Base-by-base conservation (phyloP, 768 basidiomycete genomes). In the Podaxis rugospora region DNA sequence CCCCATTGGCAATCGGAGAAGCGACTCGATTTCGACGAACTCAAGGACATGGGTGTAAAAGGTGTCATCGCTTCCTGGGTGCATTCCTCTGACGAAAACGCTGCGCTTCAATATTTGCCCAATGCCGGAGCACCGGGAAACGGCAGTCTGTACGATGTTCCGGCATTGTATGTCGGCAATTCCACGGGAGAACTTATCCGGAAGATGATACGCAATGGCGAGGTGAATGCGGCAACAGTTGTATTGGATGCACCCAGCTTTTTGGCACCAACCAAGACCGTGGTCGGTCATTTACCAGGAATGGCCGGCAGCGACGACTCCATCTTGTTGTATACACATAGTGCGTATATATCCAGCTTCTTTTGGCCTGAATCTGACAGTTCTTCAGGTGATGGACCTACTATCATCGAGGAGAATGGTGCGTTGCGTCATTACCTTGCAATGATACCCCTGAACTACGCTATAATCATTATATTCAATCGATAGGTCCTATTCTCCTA, bases 321-420 rank as follows among this genome's bases (percentile, higher is more conserved):
- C 5, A 63, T 73, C 18, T 62, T 72, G 47, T 54, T 72, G 46
- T 73, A 73, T 50, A 73, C 72, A n/a, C 72, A 73, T 57, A 70
- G 70, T 70, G 36, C 52, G 65, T 55, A 3, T 47, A 11, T 21
- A 7, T 27, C 1, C 23, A 5, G 13, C 47, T 23, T 14, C 21
- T 25, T 23, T 49, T 49, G n/a, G 6, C 6, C 47, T 1, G 4
- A 5, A 23, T 49, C 47, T 14, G 23, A 49, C 18, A 23, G 23
- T 10, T 21, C 18, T 21, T 49, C 37, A 72, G 71, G 71, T 49
- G 71, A 72, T 32, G 71, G 71, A 21, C 71, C 71, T 3, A 68
- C 69, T 21, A 72, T 72, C 25, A 66, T 72, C 49, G 71, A 72
- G 60, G 71, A 72, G 40, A 72, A 72, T 53, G 71, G 71, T 70